Evolutionary conservation across 2,329 filamentous ascomycete species (phyloP).

Genomic region (Penicillium freii): DNA sequence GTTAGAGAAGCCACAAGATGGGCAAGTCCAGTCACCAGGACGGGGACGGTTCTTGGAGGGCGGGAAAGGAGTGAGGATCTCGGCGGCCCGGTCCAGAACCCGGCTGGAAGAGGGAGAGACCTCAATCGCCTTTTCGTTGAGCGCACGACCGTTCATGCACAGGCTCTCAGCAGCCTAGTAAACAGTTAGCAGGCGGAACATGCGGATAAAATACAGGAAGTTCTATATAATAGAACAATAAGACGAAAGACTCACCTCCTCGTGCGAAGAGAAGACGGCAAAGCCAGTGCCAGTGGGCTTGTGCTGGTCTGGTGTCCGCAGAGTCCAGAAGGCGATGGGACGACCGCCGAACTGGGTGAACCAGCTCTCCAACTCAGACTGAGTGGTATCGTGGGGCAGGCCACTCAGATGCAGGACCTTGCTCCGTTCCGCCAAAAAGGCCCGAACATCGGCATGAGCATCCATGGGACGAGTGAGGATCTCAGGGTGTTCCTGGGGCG

Average conservation of each 20-base stretch:
- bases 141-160: constrained; percentile 97
- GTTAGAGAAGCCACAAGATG: constrained; percentile 97
- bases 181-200: constrained; percentile 6
- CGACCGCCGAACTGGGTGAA: constrained; percentile 98
- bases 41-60: constrained; percentile 97
- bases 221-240: neutral
- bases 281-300: constrained; percentile 99
- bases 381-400: constrained; percentile 93
- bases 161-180: constrained; percentile 83
- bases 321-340: constrained; percentile 98
- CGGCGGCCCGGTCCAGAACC: constrained; percentile 89
- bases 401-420: constrained; percentile 99
- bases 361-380: constrained; percentile 98
- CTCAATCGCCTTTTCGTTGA: constrained; percentile 99
- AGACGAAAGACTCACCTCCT: constrained; percentile 69
- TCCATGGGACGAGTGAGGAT: constrained; percentile 95
- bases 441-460: constrained; percentile 90
- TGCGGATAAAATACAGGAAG: constrained; percentile 5
- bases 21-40: constrained; percentile 98
- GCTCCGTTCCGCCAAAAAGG: constrained; percentile 92
- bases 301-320: constrained; percentile 96
- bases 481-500: constrained; percentile 87
- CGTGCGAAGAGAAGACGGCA: constrained; percentile 96
- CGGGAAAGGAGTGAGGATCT: constrained; percentile 95
- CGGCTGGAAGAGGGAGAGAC: constrained; percentile 97